A percentile compares a stretch with the other conserved stretches of the same genome.
Conservation (phyloP, 768 basidiomycete genomes). For the Heimioporus sp. region DNA sequence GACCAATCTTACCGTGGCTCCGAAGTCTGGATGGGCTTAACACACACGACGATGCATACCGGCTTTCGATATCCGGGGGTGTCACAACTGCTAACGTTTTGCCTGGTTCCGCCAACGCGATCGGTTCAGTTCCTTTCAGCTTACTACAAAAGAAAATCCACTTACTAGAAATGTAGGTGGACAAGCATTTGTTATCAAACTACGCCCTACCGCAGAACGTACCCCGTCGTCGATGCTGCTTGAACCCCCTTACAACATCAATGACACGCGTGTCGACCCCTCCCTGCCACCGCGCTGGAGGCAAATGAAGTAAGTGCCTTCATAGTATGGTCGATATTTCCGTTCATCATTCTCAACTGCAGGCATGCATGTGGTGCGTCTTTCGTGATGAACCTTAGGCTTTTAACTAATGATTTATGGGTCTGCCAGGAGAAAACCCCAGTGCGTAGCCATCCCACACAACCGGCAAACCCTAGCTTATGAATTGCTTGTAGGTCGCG, state of each 20-base stretch:
- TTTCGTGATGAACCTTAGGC: background rate
- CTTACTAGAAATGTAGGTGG: constrained; percentile 52
- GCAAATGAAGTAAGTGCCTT: constrained; percentile 65
- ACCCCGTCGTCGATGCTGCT: constrained; percentile 80
- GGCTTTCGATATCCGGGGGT: constrained; percentile 79
- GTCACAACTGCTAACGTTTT: constrained; percentile 83
- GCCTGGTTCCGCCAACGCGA: constrained; percentile 74
- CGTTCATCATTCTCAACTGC: constrained; percentile 1
- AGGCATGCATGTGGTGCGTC: constrained; percentile 60
- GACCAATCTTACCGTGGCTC: constrained; percentile 74
- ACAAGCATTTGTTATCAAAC: constrained; percentile 85
- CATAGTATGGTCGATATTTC: background rate
- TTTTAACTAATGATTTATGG: background rate
- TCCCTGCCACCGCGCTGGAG: constrained; percentile 61
- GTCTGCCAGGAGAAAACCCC: constrained; percentile 46
- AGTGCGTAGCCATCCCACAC: constrained; percentile 22
- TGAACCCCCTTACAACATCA: constrained; percentile 73
- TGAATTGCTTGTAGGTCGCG: constrained; percentile 12
- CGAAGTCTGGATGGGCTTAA: constrained; percentile 83
- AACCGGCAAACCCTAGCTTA: background rate
- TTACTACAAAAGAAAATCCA: constrained; percentile 3
- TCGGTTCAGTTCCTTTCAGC: constrained; percentile 47
- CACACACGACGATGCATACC: constrained; percentile 77
- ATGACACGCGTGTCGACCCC: constrained; percentile 39
- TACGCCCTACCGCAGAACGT: constrained; percentile 72